phyloP scores from a whole-genome alignment of 495 filamentous ascomycete genomes.

The Talaromyces ruber region DNA sequence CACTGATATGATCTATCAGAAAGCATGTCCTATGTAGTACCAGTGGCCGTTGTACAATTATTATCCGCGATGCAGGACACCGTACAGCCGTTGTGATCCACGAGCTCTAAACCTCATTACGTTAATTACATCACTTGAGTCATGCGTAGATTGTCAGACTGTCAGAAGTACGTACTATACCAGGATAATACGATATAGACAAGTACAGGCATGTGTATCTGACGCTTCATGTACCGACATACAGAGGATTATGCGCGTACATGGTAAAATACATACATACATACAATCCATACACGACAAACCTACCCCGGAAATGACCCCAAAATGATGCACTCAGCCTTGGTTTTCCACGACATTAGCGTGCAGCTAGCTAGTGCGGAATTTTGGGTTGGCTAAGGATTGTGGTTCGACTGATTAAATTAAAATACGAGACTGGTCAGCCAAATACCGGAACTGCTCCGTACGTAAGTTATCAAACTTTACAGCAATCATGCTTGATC shows the following conservation, averaged over 20 bases:
- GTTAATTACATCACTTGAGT: neutral
- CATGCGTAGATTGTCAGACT: neutral
- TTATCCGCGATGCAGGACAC: neutral
- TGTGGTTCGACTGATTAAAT: neutral
- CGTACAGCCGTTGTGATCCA: neutral
- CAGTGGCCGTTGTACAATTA: neutral
- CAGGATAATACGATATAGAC: neutral
- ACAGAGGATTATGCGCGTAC: neutral
- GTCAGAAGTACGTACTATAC: neutral
- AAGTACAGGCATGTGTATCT: neutral
- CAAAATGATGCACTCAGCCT: neutral
- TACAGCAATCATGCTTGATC: neutral
- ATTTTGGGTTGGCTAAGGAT: neutral
- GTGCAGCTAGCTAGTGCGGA: neutral
- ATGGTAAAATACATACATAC: neutral
- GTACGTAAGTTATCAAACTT: neutral
- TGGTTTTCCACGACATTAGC: neutral
- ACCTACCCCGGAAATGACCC: constrained; percentile 1
- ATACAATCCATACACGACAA: neutral
- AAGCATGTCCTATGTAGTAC: neutral
- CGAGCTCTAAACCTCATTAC: neutral
- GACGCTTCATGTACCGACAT: neutral
- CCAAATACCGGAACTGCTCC: too few relatives aligned
- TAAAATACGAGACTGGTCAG: neutral
- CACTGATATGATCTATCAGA: neutral